Base-by-base conservation (phyloP, 768 basidiomycete genomes). In the Xerocomus potaroensis region DNA sequence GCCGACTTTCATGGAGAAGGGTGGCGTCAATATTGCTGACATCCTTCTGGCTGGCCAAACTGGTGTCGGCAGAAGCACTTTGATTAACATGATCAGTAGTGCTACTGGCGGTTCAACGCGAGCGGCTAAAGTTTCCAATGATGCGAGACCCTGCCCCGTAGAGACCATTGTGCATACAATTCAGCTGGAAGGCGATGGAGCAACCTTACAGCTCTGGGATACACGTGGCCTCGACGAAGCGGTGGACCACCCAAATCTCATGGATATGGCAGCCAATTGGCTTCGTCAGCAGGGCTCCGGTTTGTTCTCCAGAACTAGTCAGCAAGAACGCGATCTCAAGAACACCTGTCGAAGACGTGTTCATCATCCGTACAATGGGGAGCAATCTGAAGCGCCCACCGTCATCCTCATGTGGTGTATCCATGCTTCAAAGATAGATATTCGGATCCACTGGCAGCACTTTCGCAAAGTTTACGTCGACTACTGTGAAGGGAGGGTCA, bases 391-490 rank as follows among this genome's bases (percentile, higher is more conserved):
- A 35, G 26, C 54, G 12, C 15, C 56, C 35, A 37, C 18, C 42
- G 33, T 59, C 41, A 22, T 60, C 44, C 53, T 63, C 7, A 49
- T 63, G 44, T 63, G 60, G 60, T 61, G 60, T n/a, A 63, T 62
- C 16, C 55, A 55, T n/a, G 60, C 60, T 32, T 61, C 56, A 5
- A 63, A 62, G 49, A 63, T 63, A 38, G 58, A 55, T 16, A 49
- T 61, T 34, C 51, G 56, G 9, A 49, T 49, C 26, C 59, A 63
- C 35, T 62, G 60, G 60, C 47, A 47, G 11, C 58, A 61, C 23
- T 62, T 62, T 51, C 53, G 55, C 55, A 58, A 51, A 30, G 52
- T 61, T 19, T 62, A 58, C 30, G 53, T 53, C 47, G 45, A 61
- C n/a, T 61, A 61, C 32, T 61, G 61, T 31, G 22, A 46, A 18